Evolutionary conservation across 192 early-diverging fungal species (phyloP).

Genomic region (Linnemannia schmuckeri): DNA sequence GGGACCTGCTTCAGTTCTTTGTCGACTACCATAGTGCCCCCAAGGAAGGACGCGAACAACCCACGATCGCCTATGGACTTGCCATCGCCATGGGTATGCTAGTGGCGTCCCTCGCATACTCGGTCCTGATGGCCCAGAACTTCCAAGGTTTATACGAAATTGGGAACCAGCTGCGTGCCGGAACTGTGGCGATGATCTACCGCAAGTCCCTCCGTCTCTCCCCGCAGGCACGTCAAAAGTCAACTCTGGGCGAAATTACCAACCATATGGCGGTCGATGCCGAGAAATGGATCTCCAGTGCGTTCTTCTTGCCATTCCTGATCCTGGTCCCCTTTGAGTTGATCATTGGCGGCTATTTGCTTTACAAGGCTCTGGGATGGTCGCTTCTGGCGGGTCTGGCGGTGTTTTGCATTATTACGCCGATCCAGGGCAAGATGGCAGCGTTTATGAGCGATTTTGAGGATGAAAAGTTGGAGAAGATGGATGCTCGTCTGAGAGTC

Average conservation of each 20-base stretch:
- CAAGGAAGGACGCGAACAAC: neutral
- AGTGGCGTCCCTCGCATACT: neutral
- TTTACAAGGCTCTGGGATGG: constrained; percentile 18
- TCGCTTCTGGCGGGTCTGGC: constrained; percentile 2
- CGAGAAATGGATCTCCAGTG: neutral
- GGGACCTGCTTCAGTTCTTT: neutral
- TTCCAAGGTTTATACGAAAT: constrained; percentile 57
- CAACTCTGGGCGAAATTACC: constrained; percentile 17
- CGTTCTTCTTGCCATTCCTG: neutral
- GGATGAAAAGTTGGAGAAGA: constrained; percentile 15
- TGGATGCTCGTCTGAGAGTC: constrained; percentile 18
- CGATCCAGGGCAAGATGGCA: constrained; percentile 15
- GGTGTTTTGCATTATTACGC: neutral
- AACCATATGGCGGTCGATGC: constrained; percentile 16
- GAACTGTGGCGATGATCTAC: constrained; percentile 81
- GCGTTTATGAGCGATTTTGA: neutral
- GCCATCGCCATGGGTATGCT: constrained; percentile 13
- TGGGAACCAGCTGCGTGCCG: constrained; percentile 76
- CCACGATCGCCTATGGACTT: neutral
- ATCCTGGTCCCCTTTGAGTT: neutral
- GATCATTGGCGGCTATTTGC: neutral
- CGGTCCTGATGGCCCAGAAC: neutral
- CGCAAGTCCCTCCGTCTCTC: constrained; percentile 83
- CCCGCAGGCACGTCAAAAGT: constrained; percentile 40
- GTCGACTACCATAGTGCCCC: neutral